A percentile compares a stretch with the other conserved stretches of the same genome.
These are phyloP conservation scores for Cylindrotheca fusiformis DNA, from an alignment of 108 stramenopile genomes.

Conservation along the genomic window DNA sequence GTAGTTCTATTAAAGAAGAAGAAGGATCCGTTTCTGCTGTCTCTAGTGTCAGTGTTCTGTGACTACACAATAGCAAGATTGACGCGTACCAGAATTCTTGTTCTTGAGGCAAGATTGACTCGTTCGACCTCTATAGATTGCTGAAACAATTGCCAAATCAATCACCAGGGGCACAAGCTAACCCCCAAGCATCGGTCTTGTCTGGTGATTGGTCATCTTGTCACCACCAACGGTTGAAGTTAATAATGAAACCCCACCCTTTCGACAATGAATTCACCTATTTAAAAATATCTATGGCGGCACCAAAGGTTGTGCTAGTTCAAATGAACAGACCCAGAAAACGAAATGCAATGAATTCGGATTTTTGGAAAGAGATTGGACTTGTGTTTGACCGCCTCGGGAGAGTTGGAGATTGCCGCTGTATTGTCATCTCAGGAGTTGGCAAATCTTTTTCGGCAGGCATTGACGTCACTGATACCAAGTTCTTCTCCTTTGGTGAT, in stretches of 20 bases:
- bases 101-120: too few species aligned
- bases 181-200: too few species aligned
- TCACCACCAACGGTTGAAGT: too few species aligned
- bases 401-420: conserved; percentile 56
- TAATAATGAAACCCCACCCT: neutral
- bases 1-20: too few species aligned
- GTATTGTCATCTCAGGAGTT: conserved; percentile 54
- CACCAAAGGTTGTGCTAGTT: conserved; percentile 48
- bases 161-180: too few species aligned
- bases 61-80: too few species aligned
- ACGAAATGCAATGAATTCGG: conserved; percentile 64
- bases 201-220: too few species aligned
- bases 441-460: conserved; percentile 76
- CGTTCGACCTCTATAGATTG: too few species aligned
- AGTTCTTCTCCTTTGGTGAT: conserved; percentile 34
- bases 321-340: conserved; percentile 57
- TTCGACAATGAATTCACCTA: neutral
- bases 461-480: conserved; percentile 59
- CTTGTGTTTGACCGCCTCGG: conserved; percentile 44
- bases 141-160: too few species aligned
- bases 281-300: neutral
- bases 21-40: too few species aligned
- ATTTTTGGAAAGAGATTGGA: conserved; percentile 79
- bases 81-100: too few species aligned
- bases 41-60: too few species aligned